Evolutionary conservation across 2,329 filamentous ascomycete genomes (phyloP).

Genomic region (Calonectria multiphialidica): DNA sequence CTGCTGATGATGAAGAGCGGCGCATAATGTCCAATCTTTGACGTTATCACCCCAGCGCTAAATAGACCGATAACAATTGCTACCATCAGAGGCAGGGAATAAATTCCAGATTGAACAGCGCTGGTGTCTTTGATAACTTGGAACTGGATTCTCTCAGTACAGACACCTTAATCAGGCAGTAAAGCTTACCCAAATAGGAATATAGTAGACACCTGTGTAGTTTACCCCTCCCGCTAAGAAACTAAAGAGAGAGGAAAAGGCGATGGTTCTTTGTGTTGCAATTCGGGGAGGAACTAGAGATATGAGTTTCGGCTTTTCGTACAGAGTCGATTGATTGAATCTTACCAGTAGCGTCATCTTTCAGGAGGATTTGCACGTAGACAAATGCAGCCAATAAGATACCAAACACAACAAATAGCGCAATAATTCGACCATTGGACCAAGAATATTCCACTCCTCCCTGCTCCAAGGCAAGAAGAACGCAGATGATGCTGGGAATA

Average conservation of each 20-base stretch:
- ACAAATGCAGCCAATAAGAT: slow-evolving; percentile 21
- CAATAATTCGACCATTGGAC: slow-evolving; percentile 22
- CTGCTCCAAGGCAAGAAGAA: neutral
- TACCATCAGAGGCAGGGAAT: slow-evolving; percentile 11
- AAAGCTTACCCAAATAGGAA: slow-evolving; percentile 20
- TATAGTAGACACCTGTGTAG: slow-evolving; percentile 14
- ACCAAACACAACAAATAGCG: slow-evolving; percentile 15
- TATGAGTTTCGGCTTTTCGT: neutral
- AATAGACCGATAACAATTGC: slow-evolving; percentile 11
- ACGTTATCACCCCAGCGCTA: neutral
- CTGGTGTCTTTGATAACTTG: slow-evolving; percentile 11
- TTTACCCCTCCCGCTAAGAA: slow-evolving; percentile 16
- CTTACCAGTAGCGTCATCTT: slow-evolving; percentile 24
- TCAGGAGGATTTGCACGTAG: slow-evolving; percentile 13
- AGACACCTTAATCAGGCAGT: fast-evolving
- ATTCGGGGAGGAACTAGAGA: slow-evolving; percentile 17
- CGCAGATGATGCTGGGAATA: neutral
- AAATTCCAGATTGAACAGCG: slow-evolving; percentile 11
- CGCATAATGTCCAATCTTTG: slow-evolving; percentile 14
- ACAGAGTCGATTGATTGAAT: neutral
- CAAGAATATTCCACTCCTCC: neutral
- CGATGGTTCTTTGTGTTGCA: slow-evolving; percentile 13
- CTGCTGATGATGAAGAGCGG: slow-evolving; percentile 7
- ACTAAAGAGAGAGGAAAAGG: slow-evolving; percentile 11
- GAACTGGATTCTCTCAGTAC: neutral